Evolutionary conservation across 441 rosid species (phyloP).

Genomic region (Macaranga tanarius): DNA sequence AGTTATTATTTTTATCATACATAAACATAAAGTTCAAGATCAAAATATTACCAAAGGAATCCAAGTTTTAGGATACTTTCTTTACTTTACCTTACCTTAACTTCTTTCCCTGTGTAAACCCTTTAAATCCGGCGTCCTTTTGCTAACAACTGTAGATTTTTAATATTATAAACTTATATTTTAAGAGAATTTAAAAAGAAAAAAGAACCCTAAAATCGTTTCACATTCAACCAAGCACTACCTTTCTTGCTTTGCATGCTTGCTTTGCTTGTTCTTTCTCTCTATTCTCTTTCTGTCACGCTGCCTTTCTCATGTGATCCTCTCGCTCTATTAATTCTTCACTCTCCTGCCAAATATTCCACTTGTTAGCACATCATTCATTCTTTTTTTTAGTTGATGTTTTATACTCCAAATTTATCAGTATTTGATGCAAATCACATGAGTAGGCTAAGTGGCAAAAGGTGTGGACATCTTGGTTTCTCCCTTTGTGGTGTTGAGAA

Average conservation of each 20-base stretch:
- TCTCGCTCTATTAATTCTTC: neutral
- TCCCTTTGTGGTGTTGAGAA: too few species aligned
- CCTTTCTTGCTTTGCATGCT: slow-evolving; percentile 13
- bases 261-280: neutral
- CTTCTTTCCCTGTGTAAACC: slow-evolving; percentile 18
- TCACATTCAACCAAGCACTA: slow-evolving; percentile 8
- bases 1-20: too few species aligned
- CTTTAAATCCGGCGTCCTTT: slow-evolving; percentile 42
- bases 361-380: neutral
- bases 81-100: neutral
- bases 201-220: neutral
- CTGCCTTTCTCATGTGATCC: slow-evolving; percentile 16
- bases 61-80: neutral
- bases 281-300: neutral
- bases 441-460: too few species aligned
- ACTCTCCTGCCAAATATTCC: neutral
- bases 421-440: too few species aligned
- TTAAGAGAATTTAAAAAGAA: too few species aligned
- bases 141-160: slow-evolving; percentile 6
- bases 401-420: neutral
- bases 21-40: too few species aligned
- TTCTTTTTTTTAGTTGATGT: neutral
- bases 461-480: too few species aligned
- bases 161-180: too few species aligned
- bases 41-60: too few species aligned